These are phyloP conservation scores for Zangia roseola DNA, from an alignment of 768 basidiomycete genomes.

Conservation along the genomic window DNA sequence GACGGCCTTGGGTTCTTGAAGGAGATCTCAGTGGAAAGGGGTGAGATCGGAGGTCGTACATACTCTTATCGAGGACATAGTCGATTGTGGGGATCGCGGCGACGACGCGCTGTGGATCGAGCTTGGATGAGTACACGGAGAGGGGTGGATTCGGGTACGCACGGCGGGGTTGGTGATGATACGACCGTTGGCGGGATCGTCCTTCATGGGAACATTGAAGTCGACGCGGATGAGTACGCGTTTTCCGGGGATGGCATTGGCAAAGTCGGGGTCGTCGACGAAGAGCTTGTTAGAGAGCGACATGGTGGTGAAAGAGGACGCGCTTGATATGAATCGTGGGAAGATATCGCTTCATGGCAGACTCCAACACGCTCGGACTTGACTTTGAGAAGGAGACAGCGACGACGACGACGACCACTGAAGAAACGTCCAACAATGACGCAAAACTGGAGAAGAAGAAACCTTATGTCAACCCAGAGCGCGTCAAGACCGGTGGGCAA, in stretches of 20 bases:
- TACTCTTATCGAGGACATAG: conserved; percentile 86
- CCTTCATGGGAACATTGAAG: conserved; percentile 92
- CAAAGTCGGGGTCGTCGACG: conserved; percentile 71
- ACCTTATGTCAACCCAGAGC: conserved; percentile 79
- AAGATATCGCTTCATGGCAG: conserved; percentile 35
- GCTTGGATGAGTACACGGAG: conserved; percentile 7
- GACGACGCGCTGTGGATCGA: conserved; percentile 76
- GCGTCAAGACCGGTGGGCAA: conserved; percentile 82
- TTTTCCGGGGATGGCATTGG: conserved; percentile 69
- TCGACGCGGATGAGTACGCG: conserved; percentile 94
- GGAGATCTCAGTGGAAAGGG: background rate
- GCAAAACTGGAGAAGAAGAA: conserved; percentile 53
- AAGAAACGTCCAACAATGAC: conserved; percentile 12
- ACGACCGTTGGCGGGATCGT: conserved; percentile 63
- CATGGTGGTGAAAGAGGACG: conserved; percentile 47
- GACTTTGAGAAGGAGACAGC: conserved; percentile 49
- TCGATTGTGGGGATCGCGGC: conserved; percentile 95
- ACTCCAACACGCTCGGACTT: conserved; percentile 68
- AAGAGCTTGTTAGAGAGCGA: conserved; percentile 94
- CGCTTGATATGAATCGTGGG: conserved; percentile 22
- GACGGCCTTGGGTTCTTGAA: conserved; percentile 71
- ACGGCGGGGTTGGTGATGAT: conserved; percentile 98
- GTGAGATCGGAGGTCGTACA: conserved; percentile 1
- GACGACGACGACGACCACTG: conserved; percentile 8
- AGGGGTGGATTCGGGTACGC: conserved; percentile 36